Base-by-base conservation (phyloP, 495 filamentous ascomycete species). In the Tuber umbilicatum region DNA sequence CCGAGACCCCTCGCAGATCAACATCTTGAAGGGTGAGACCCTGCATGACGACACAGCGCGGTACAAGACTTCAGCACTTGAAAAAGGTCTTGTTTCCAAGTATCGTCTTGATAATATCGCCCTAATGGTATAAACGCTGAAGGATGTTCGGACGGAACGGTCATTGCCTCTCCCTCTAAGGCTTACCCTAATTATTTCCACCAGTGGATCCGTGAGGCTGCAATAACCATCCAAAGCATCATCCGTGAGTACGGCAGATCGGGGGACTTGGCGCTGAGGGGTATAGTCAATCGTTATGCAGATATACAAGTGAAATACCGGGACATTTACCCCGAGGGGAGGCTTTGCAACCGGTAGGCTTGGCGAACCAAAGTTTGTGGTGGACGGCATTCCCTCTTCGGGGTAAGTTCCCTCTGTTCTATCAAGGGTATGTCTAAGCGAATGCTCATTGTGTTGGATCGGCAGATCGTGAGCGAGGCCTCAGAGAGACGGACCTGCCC, bases 401-500 rank as follows among this genome's bases (percentile, higher is more conserved):
- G 60, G 37, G 79, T 78, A 69, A 55, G 70, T 78, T 73, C 55
- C 60, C 67, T 40, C 14, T 35, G 23, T 47, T 37, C 39, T 64
- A 4, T 16, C 14, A 38, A 47, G 19, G 42, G 35, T 40, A 0
- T 42, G 41, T 68, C 67, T 74, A 41, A n/a, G 68, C 7, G 67
- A 47, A 7, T n/a, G 40, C 74, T 81, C 37, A 81, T 41, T 21
- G 19, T 64, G 14, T 40, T 68, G 19, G 37, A 6, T 35, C 27
- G 85, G 84, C 35, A 88, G 85, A 42, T 77, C 85, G 1, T 91
- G 89, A 89, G 89, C 89, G 43, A 84, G 89, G 37, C 89, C 89
- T 37, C 89, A 91, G 80, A 83, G 86, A 43, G 89, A 91, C 79
- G 89, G 89, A n/a, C 89, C 89, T 60, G 86, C 86, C 5, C 84